These are phyloP conservation scores for Santalum album DNA, from an alignment of 164 flowering plant genomes.

Conservation along the genomic window DNA sequence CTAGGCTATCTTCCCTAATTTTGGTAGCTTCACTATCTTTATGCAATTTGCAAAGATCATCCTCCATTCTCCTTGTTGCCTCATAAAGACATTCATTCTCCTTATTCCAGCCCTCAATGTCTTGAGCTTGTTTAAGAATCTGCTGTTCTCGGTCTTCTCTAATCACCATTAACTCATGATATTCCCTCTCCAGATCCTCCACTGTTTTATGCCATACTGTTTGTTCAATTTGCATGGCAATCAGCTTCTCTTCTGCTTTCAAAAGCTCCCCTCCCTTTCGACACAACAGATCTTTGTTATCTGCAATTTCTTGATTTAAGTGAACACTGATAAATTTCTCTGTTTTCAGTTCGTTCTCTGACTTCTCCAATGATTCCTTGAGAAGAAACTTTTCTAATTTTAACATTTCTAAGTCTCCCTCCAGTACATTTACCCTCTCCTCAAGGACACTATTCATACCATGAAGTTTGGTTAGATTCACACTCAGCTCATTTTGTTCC, in stretches of 20 bases:
- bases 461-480: constrained; percentile 21
- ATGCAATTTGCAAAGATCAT: constrained; percentile 15
- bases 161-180: constrained; percentile 17
- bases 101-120: constrained; percentile 16
- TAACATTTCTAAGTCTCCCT: constrained; percentile 18
- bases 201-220: constrained; percentile 13
- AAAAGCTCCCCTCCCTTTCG: constrained; percentile 31
- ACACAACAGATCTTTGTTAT: constrained; percentile 22
- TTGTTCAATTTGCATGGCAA: constrained; percentile 16
- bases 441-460: constrained; percentile 25
- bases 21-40: constrained; percentile 21
- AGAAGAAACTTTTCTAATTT: constrained; percentile 29
- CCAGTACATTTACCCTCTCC: constrained; percentile 21
- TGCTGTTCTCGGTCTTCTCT: constrained; percentile 26
- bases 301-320: constrained; percentile 21
- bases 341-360: constrained; percentile 26
- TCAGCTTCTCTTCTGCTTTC: constrained; percentile 25
- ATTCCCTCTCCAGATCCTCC: constrained; percentile 21
- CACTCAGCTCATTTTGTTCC: constrained; percentile 25
- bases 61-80: constrained; percentile 18
- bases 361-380: constrained; percentile 24
- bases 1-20: constrained; percentile 20
- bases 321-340: constrained; percentile 17
- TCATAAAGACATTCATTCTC: constrained; percentile 17
- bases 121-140: constrained; percentile 25